These are phyloP conservation scores for Fusarium nanum DNA, from an alignment of 2,329 filamentous ascomycete genomes.

Conservation along the genomic window DNA sequence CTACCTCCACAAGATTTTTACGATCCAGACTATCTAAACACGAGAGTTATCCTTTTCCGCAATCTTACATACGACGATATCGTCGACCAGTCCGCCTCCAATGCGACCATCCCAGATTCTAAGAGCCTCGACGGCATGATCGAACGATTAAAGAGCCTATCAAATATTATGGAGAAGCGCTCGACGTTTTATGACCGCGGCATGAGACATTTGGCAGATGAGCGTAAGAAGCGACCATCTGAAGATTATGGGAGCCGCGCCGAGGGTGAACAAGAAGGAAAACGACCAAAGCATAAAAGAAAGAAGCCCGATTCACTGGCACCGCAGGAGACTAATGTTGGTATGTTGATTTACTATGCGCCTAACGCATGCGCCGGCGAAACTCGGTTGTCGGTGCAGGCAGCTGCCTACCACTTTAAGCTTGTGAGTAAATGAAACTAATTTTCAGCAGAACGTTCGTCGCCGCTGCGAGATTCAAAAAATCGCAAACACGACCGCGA, in stretches of 20 bases:
- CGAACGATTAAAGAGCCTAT: conserved; percentile 71
- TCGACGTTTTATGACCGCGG: conserved; percentile 76
- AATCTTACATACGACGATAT: conserved; percentile 76
- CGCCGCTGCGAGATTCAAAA: conserved; percentile 65
- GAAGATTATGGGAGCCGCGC: conserved; percentile 64
- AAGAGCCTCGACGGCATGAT: conserved; percentile 73
- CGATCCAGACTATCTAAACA: conserved; percentile 74
- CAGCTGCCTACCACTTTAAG: conserved; percentile 8
- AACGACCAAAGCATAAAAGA: conserved; percentile 79
- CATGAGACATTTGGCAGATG: conserved; percentile 76
- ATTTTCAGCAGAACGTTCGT: conserved; percentile 61
- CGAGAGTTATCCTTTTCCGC: conserved; percentile 68
- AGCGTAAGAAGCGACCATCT: conserved; percentile 71
- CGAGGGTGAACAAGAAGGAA: conserved; percentile 62
- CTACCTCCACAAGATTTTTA: conserved; percentile 66
- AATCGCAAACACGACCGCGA: conserved; percentile 62
- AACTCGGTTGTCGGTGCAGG: conserved; percentile 10
- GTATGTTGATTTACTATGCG: conserved; percentile 41
- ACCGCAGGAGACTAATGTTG: conserved; percentile 58
- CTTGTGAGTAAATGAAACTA: conserved; percentile 11
- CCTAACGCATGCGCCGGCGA: conserved; percentile 1
- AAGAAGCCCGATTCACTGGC: conserved; percentile 74
- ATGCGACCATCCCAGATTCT: conserved; percentile 71
- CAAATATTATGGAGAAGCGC: conserved; percentile 74
- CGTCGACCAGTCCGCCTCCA: conserved; percentile 70